Base-by-base conservation (phyloP, 2,329 filamentous ascomycete genomes). In the Fusarium goolgardi region DNA sequence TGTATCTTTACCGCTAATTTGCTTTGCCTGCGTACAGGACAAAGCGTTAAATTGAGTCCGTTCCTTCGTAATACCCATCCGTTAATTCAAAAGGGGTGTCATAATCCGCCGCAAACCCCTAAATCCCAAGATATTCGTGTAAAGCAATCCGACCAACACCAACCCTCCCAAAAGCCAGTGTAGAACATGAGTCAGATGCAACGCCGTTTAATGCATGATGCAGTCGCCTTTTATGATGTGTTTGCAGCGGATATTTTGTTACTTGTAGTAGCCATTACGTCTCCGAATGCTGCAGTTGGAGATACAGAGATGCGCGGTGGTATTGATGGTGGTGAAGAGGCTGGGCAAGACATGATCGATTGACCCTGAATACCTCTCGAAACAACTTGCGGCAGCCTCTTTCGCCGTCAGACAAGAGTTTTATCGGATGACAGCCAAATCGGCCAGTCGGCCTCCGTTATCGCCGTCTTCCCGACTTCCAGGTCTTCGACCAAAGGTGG, bases 401-500 rank as follows among this genome's bases (percentile, higher is more conserved):
- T 34, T 43, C 35, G 25, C 21, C 49, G 31, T 43, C 32, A 37
- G 16, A 25, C 21, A 23, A 20, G 16, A 12, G 21, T 25, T 12
- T 73, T 54, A 90, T 70, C 93, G 89, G 74, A 97, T 97, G 55
- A 94, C 89, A 51, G 91, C 91, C 91, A 92, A 96, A 77, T 93
- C 91, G 41, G 89, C 88, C 59, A 96, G 83, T 69, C 86, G 86
- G 51, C 89, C 83, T 43, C 83, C 83, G 15, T 85, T 83, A 15
- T 89, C 87, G 70, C 90, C 89, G 43, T 91, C 90, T 61, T 91
- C 90, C 65, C 90, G 85, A 62, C 88, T 85, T 27, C 91, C 90
- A 29, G 91, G 89, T 75, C 93, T 91, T 75, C 91, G 90, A 63
- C 92, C 93, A 81, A 99, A 99, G 3, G 96, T 91, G 60, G 96